Evolutionary conservation across 139 green algal species (phyloP).

Genomic region (Chlorella sp.): DNA sequence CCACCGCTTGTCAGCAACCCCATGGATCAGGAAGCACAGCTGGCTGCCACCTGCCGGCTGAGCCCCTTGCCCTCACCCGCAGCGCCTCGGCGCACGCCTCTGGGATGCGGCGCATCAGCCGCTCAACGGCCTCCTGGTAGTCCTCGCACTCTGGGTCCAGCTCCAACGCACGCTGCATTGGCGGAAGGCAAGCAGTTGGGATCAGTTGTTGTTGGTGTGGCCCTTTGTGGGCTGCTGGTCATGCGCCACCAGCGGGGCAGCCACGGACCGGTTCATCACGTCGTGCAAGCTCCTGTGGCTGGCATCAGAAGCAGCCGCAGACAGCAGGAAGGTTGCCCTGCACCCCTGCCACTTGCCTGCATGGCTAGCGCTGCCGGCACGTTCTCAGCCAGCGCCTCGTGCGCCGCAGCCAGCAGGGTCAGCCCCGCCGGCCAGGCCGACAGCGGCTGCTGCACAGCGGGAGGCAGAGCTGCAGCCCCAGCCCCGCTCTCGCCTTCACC

Average conservation of each 20-base stretch:
- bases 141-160: background rate
- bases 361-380: conserved; percentile 29
- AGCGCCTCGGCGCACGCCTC: conserved; percentile 33
- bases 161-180: conserved; percentile 12
- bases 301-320: no score
- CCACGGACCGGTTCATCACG: no score
- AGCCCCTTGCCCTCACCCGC: background rate
- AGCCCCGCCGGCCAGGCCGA: conserved; percentile 48
- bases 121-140: conserved; percentile 35
- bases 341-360: no score
- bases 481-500: background rate
- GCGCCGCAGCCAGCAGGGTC: conserved; percentile 23
- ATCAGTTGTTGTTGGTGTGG: no score
- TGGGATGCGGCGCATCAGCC: conserved; percentile 55
- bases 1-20: no score
- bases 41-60: no score
- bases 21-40: no score
- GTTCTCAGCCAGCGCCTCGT: conserved; percentile 48
- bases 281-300: no score
- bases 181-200: no score
- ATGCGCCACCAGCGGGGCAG: no score
- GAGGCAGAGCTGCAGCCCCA: background rate
- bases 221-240: no score
- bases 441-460: background rate
- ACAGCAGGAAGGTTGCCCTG: no score